Evolutionary conservation across 2,329 filamentous ascomycete genomes (phyloP).

Genomic region (Xylaria arbuscula): DNA sequence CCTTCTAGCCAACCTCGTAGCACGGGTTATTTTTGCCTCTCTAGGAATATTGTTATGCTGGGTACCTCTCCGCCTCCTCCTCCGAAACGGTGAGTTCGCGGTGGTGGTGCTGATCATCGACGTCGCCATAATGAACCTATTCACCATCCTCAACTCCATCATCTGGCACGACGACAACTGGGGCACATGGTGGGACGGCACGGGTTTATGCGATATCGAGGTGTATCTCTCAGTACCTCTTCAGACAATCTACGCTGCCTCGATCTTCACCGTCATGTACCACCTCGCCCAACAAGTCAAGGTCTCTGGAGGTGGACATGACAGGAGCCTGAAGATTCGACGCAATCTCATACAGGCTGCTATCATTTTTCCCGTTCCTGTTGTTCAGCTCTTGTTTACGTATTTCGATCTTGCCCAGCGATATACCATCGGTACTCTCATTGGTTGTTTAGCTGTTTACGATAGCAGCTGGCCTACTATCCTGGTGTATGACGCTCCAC

Average conservation of each 20-base stretch:
- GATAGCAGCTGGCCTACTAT: conserved; percentile 61
- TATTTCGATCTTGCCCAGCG: conserved; percentile 61
- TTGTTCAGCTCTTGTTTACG: conserved; percentile 61
- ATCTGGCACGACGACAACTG: conserved; percentile 66
- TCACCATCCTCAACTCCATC: conserved; percentile 62
- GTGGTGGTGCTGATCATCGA: conserved; percentile 62
- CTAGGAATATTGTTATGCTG: conserved; percentile 59
- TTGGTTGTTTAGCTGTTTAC: conserved; percentile 61
- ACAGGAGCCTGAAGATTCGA: conserved; percentile 55
- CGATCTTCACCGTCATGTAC: conserved; percentile 65
- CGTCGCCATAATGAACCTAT: conserved; percentile 59
- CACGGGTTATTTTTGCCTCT: conserved; percentile 60
- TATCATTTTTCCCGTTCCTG: conserved; percentile 65
- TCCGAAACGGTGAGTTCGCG: conserved; percentile 65
- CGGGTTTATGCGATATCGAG: conserved; percentile 66
- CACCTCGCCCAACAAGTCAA: conserved; percentile 64
- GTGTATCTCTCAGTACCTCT: conserved; percentile 52
- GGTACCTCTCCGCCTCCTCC: conserved; percentile 64
- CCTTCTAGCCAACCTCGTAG: conserved; percentile 59
- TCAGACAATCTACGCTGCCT: conserved; percentile 60
- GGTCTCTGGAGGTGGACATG: conserved; percentile 56
- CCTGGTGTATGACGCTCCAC: conserved; percentile 61
- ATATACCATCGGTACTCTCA: conserved; percentile 61
- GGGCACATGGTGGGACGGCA: conserved; percentile 62
- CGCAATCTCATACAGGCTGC: conserved; percentile 61